Conservation (phyloP, 805 yeast genomes). For the Hanseniaspora singularis region DNA sequence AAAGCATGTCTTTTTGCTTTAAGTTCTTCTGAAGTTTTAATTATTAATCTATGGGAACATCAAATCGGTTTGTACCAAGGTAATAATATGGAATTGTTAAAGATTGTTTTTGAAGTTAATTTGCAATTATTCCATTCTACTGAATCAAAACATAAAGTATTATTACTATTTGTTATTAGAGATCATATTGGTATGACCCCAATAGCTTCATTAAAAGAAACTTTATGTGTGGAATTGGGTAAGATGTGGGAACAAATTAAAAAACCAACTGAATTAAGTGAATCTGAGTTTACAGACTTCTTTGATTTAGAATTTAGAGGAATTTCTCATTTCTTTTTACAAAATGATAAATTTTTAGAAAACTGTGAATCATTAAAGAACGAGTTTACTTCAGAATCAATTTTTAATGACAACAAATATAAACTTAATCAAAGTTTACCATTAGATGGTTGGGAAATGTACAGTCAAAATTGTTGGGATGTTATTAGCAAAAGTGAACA, state of each 20-base stretch:
- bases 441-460: slow-evolving; percentile 89
- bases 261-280: slow-evolving; percentile 56
- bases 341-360: slow-evolving; percentile 52
- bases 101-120: slow-evolving; percentile 94
- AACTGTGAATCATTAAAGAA: slow-evolving; percentile 57
- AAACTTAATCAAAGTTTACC: slow-evolving; percentile 75
- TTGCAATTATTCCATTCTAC: slow-evolving; percentile 60
- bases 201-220: slow-evolving; percentile 50
- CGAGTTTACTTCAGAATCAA: slow-evolving; percentile 34
- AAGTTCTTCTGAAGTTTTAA: slow-evolving; percentile 79
- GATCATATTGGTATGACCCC: slow-evolving; percentile 88
- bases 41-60: slow-evolving; percentile 91
- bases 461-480: slow-evolving; percentile 85
- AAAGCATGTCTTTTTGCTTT: slow-evolving; percentile 92
- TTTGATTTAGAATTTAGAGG: slow-evolving; percentile 77
- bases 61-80: slow-evolving; percentile 97
- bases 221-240: slow-evolving; percentile 57
- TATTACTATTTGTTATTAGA: slow-evolving; percentile 76
- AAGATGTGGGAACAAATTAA: slow-evolving; percentile 67
- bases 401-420: slow-evolving; percentile 42
- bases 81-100: slow-evolving; percentile 88
- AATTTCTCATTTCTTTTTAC: slow-evolving; percentile 74
- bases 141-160: slow-evolving; percentile 43
- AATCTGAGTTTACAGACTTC: slow-evolving; percentile 53
- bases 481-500: slow-evolving; percentile 89